These are phyloP conservation scores for Daedaleopsis nitida DNA, from an alignment of 768 basidiomycete species.

Conservation along the genomic window DNA sequence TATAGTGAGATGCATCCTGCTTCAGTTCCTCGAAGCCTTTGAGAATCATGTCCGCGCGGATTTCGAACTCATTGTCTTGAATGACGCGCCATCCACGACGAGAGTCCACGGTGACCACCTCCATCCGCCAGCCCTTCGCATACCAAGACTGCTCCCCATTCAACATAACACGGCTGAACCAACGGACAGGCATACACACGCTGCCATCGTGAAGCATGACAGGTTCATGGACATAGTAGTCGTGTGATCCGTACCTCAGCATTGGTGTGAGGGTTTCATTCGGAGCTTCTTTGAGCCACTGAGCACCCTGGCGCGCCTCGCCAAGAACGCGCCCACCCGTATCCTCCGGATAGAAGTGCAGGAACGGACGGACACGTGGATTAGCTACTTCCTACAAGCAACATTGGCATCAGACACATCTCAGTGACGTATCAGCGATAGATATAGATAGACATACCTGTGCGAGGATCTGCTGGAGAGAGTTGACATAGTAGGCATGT, in stretches of 20 bases:
- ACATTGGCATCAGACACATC: too few relatives aligned
- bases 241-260: not conserved
- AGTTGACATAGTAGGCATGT: slow-evolving; percentile 5
- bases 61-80: too few relatives aligned
- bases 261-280: not conserved
- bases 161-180: not conserved
- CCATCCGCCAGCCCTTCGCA: not conserved
- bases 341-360: slow-evolving; percentile 8
- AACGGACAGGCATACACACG: not conserved
- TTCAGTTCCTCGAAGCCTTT: too few relatives aligned
- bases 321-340: not conserved
- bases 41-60: too few relatives aligned
- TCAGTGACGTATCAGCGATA: too few relatives aligned
- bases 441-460: slow-evolving; percentile 4
- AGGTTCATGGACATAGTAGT: slow-evolving; percentile 7
- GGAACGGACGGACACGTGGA: slow-evolving; percentile 4
- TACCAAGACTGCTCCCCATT: not conserved
- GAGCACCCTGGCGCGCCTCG: not conserved
- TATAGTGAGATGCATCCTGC: too few relatives aligned
- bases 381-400: slow-evolving; percentile 12
- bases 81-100: too few relatives aligned
- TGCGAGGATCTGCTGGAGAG: not conserved
- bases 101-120: not conserved
- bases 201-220: not conserved
- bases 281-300: slow-evolving; percentile 3